Evolutionary conservation across 768 basidiomycete species (phyloP).

Genomic region (Hemileccinum impolitum): DNA sequence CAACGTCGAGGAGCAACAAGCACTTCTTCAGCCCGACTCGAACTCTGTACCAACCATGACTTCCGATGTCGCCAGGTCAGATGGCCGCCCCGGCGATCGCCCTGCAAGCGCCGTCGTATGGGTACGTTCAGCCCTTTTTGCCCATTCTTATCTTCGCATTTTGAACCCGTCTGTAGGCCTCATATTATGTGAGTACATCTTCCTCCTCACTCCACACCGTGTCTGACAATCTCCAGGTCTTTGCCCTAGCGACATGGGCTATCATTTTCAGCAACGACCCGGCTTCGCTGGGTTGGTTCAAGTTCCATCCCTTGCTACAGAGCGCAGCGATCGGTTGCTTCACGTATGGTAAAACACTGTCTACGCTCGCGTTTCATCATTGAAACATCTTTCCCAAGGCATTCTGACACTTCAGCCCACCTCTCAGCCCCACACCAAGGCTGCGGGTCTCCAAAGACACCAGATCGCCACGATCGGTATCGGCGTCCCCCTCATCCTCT

Average conservation of each 20-base stretch:
- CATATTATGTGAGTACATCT: constrained; percentile 15
- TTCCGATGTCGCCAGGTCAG: constrained; percentile 30
- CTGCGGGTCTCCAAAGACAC: constrained; percentile 66
- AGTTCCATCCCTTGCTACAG: constrained; percentile 63
- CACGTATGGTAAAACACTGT: constrained; percentile 50
- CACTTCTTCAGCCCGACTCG: constrained; percentile 7
- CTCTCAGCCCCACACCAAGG: constrained; percentile 59
- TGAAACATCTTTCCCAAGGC: constrained; percentile 36
- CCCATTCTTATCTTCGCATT: background rate
- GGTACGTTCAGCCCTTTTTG: constrained; percentile 29
- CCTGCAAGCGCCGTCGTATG: constrained; percentile 33
- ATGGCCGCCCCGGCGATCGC: constrained; percentile 38
- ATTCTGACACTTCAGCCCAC: constrained; percentile 77
- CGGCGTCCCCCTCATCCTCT: constrained; percentile 53
- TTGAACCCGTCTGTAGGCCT: constrained; percentile 4
- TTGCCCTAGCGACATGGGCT: constrained; percentile 43
- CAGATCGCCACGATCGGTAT: constrained; percentile 56
- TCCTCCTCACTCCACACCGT: background rate
- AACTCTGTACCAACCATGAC: constrained; percentile 13
- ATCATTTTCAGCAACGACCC: constrained; percentile 46
- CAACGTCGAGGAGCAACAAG: constrained; percentile 15
- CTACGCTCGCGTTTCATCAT: too few relatives aligned
- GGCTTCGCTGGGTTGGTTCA: constrained; percentile 53
- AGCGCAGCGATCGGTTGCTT: constrained; percentile 52
- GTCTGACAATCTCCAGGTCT: constrained; percentile 32